These are phyloP conservation scores for Bassia scoparia DNA, from an alignment of 148 eudicot genomes.

Conservation along the genomic window DNA sequence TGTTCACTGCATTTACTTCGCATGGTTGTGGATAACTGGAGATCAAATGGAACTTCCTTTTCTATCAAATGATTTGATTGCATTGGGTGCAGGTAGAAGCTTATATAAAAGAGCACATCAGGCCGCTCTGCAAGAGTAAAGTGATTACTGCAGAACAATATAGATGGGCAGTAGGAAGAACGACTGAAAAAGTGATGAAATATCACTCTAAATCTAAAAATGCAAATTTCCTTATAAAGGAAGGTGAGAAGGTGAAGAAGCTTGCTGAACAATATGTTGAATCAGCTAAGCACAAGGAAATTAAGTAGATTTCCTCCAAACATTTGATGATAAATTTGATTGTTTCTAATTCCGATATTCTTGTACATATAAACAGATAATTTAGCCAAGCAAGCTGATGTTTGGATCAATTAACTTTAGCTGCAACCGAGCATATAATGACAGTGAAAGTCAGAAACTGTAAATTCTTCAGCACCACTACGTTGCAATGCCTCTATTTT, in stretches of 20 bases:
- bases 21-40: background rate
- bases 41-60: background rate
- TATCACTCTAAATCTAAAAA: conserved; percentile 74
- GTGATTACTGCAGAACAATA: conserved; percentile 81
- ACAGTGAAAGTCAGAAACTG: background rate
- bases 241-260: conserved; percentile 46
- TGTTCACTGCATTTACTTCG: background rate
- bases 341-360: background rate
- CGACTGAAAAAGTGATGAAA: conserved; percentile 84
- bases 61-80: background rate
- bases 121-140: conserved; percentile 92
- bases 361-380: conserved; percentile 21
- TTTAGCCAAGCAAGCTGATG: background rate
- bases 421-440: background rate
- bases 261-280: conserved; percentile 90
- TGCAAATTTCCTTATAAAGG: conserved; percentile 68
- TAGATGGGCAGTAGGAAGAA: conserved; percentile 73
- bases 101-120: conserved; percentile 91
- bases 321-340: background rate
- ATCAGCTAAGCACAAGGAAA: conserved; percentile 55
- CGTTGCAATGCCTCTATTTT: too few species aligned
- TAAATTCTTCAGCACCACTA: background rate
- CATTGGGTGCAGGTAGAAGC: conserved; percentile 62
- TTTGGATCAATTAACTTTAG: background rate
- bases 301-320: background rate